Percentiles rank a stretch among this genome's conserved stretches.
Evolutionary conservation across 1,139 yeast genomes (phyloP).

Genomic region (Candida tetrigidarum): DNA sequence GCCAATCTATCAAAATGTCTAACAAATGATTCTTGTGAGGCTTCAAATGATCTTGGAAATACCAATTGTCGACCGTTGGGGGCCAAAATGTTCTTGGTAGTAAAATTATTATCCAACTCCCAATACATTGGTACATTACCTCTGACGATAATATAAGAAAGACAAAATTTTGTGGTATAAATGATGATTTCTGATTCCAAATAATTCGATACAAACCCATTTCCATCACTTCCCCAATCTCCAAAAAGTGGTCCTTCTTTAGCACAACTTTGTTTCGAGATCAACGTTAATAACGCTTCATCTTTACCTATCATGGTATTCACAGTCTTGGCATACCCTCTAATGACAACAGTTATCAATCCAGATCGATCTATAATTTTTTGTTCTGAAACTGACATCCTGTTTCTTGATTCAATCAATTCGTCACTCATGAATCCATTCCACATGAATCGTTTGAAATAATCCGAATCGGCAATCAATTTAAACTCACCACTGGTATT

Average conservation of each 20-base stretch:
- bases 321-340: conserved; percentile 71
- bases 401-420: conserved; percentile 59
- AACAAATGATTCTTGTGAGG: conserved; percentile 66
- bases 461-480: conserved; percentile 47
- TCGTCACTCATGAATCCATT: conserved; percentile 62
- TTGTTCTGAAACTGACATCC: conserved; percentile 56
- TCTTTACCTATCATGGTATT: conserved; percentile 43
- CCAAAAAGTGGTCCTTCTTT: conserved; percentile 67
- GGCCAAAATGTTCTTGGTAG: conserved; percentile 39
- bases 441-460: conserved; percentile 67
- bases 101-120: conserved; percentile 53
- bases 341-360: conserved; percentile 58
- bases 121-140: conserved; percentile 77
- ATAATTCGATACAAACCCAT: conserved; percentile 68
- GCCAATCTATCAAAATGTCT: conserved; percentile 63
- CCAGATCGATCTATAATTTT: conserved; percentile 56
- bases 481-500: conserved; percentile 28
- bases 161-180: conserved; percentile 53
- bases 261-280: conserved; percentile 68
- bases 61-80: conserved; percentile 50
- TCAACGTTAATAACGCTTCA: conserved; percentile 59
- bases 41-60: conserved; percentile 62
- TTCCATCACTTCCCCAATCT: conserved; percentile 72
- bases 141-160: conserved; percentile 61
- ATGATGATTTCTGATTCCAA: conserved; percentile 69